phyloP scores from a whole-genome alignment of 23 red algal genomes.

The Gracilaria caudata region DNA sequence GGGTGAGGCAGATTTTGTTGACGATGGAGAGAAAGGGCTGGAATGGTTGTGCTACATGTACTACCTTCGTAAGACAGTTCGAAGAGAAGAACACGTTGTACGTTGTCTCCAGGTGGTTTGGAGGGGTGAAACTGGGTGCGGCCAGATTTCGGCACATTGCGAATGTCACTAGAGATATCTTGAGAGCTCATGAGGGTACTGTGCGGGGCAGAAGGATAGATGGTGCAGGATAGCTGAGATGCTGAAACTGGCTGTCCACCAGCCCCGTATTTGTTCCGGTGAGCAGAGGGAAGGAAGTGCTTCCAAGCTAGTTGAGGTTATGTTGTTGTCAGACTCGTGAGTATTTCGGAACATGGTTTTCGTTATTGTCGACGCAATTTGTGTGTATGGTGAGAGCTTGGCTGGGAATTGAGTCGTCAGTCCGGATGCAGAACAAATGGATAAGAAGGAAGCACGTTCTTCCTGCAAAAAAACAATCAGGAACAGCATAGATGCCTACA shows the following conservation, averaged over 20 bases:
- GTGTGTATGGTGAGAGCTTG: background rate
- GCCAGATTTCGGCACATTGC: constrained; percentile 62
- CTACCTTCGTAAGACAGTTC: constrained; percentile 42
- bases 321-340: too few relatives aligned
- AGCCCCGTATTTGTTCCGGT: background rate
- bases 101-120: constrained; percentile 77
- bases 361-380: background rate
- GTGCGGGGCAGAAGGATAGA: background rate
- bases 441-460: too few relatives aligned
- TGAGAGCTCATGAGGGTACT: constrained; percentile 2
- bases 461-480: too few relatives aligned
- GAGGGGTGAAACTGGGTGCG: constrained; percentile 58
- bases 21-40: constrained; percentile 74
- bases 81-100: background rate
- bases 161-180: constrained; percentile 50
- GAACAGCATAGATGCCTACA: too few relatives aligned
- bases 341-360: background rate
- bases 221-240: background rate
- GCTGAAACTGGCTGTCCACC: too few relatives aligned
- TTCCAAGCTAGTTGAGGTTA: background rate
- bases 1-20: constrained; percentile 41
- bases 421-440: background rate
- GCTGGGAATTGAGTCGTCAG: background rate
- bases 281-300: background rate
- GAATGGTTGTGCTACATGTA: constrained; percentile 42